A percentile compares a stretch with the other conserved stretches of the same genome.
Conservation (phyloP, 768 basidiomycete species). For the Myochromella boudieri region DNA sequence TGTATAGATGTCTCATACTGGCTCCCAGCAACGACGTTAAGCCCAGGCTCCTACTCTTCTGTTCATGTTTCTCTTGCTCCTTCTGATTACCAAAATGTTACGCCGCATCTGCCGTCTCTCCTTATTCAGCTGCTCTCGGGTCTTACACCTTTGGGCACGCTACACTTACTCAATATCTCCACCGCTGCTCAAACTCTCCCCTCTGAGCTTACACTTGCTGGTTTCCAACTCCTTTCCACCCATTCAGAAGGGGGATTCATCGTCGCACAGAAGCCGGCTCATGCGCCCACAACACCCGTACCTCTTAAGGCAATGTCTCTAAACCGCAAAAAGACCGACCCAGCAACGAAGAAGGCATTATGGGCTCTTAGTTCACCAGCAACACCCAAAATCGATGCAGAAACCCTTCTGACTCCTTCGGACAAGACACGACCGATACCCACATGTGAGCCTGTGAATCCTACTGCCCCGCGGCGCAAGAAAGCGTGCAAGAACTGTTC, state of each 20-base stretch:
- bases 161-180: conserved; percentile 61
- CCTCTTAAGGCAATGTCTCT: conserved; percentile 48
- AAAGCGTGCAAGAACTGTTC: conserved; percentile 96
- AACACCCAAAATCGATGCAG: conserved; percentile 77
- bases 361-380: conserved; percentile 79
- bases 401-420: conserved; percentile 77
- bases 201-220: conserved; percentile 62
- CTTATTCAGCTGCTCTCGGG: conserved; percentile 60
- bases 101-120: conserved; percentile 51
- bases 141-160: conserved; percentile 65
- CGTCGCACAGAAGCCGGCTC: conserved; percentile 71
- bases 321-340: conserved; percentile 52
- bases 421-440: conserved; percentile 81
- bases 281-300: conserved; percentile 36
- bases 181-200: conserved; percentile 43
- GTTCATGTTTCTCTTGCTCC: conserved; percentile 67
- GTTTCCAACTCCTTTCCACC: conserved; percentile 58
- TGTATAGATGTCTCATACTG: conserved; percentile 8
- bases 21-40: conserved; percentile 54
- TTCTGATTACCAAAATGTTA: conserved; percentile 59
- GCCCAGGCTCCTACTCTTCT: conserved; percentile 56
- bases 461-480: conserved; percentile 63
- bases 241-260: conserved; percentile 41
- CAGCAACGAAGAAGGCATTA: conserved; percentile 82
- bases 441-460: conserved; percentile 66